Conservation (phyloP, 345 rosid genomes). For the Aurinia saxatilis region DNA sequence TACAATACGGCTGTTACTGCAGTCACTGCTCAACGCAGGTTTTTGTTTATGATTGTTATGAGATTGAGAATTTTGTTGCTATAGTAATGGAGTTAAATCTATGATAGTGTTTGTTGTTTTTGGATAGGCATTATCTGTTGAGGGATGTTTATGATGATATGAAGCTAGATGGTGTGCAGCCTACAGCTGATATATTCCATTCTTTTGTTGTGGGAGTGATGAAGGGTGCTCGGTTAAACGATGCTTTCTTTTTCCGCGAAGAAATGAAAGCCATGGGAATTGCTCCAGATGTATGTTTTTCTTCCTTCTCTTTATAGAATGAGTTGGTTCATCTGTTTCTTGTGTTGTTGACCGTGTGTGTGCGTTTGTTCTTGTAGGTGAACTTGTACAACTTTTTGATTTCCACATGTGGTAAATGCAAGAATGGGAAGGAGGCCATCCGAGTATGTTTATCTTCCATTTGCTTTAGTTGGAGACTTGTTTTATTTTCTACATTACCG, state of each 20-base stretch:
- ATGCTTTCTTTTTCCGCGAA: slow-evolving; percentile 76
- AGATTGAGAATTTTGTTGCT: no score
- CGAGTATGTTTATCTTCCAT: slow-evolving; percentile 36
- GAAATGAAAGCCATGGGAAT: slow-evolving; percentile 88
- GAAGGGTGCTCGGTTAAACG: slow-evolving; percentile 83
- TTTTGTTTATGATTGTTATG: slow-evolving; percentile 11
- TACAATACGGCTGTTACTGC: slow-evolving; percentile 70
- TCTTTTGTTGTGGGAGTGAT: slow-evolving; percentile 76
- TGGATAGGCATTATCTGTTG: slow-evolving; percentile 49
- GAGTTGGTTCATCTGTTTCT: not conserved
- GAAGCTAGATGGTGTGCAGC: slow-evolving; percentile 93
- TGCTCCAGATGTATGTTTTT: slow-evolving; percentile 70
- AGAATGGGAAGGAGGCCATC: slow-evolving; percentile 61
- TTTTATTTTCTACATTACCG: not conserved
- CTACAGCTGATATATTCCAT: slow-evolving; percentile 65
- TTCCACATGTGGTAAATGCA: slow-evolving; percentile 84
- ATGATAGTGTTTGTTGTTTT: not conserved
- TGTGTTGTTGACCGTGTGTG: not conserved
- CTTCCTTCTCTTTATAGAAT: not conserved
- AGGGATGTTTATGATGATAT: slow-evolving; percentile 86
- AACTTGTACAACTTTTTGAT: slow-evolving; percentile 76
- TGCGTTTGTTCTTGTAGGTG: slow-evolving; percentile 37
- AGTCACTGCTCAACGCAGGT: slow-evolving; percentile 64
- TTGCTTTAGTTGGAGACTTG: not conserved
- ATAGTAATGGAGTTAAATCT: no score